Conservation (phyloP, 352 stramenopile species). For the Phytopythium boreale region DNA sequence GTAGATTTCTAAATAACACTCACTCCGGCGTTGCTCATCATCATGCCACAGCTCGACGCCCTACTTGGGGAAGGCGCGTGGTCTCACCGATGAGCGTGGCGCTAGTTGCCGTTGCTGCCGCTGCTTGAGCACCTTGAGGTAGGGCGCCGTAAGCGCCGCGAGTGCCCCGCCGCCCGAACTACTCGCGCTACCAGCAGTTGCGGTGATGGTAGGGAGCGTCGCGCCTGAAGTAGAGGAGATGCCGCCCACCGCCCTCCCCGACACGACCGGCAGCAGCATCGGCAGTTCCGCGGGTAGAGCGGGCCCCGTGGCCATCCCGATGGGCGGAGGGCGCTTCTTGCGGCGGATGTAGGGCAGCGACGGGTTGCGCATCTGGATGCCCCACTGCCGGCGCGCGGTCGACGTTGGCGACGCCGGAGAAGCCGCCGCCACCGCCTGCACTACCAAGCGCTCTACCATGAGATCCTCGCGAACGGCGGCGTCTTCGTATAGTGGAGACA, state of each 20-base stretch:
- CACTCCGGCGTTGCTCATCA: not conserved
- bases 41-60: not conserved
- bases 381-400: constrained; percentile 39
- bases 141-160: constrained; percentile 39
- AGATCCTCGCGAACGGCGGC: not conserved
- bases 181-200: not conserved
- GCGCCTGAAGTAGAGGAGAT: constrained; percentile 2
- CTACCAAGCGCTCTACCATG: constrained; percentile 1
- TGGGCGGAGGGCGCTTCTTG: constrained; percentile 48
- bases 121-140: constrained; percentile 78
- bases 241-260: constrained; percentile 16
- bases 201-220: not conserved
- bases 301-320: not conserved
- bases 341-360: constrained; percentile 65
- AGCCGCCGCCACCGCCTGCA: not conserved
- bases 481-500: not conserved
- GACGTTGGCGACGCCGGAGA: constrained; percentile 11
- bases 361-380: constrained; percentile 51
- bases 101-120: constrained; percentile 15
- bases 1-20: not conserved
- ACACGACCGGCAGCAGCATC: constrained; percentile 14
- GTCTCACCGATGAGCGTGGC: not conserved
- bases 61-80: constrained; percentile 8
- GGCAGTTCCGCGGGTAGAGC: not conserved
- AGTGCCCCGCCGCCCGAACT: constrained; percentile 4